These are phyloP conservation scores for Scenedesmus sp. DNA, from an alignment of 163 green algal genomes.

Conservation along the genomic window DNA sequence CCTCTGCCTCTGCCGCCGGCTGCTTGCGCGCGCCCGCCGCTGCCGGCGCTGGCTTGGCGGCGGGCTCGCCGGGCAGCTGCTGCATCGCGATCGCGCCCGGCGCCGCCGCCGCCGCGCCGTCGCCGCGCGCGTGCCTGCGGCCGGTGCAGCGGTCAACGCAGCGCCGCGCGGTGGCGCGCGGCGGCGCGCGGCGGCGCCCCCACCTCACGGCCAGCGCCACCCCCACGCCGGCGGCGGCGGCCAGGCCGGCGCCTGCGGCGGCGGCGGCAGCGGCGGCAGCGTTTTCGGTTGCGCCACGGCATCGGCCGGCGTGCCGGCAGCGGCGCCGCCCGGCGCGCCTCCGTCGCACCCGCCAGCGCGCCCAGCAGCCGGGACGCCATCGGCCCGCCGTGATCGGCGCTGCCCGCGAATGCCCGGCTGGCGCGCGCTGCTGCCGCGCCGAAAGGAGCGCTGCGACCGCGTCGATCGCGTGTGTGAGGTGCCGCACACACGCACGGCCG, in stretches of 20 bases:
- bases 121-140: too few species aligned
- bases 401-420: background rate
- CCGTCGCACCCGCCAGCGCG: background rate
- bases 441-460: too few species aligned
- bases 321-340: background rate
- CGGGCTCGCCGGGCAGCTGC: background rate
- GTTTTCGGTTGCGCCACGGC: background rate
- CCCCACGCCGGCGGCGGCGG: slow-evolving; percentile 15
- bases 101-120: background rate
- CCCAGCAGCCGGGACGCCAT: background rate
- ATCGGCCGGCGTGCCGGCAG: background rate
- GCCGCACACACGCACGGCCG: too few species aligned
- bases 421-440: background rate
- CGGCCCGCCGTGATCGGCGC: background rate
- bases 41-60: slow-evolving; percentile 6
- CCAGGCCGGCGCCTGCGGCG: slow-evolving; percentile 13
- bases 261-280: background rate
- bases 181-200: background rate
- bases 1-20: slow-evolving; percentile 12
- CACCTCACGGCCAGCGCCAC: slow-evolving; percentile 3
- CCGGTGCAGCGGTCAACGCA: background rate
- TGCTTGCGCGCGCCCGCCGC: background rate
- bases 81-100: background rate
- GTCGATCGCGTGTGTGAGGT: too few species aligned
- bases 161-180: too few species aligned